Evolutionary conservation across 495 filamentous ascomycete species (phyloP).

Genomic region (Podospora sp.): DNA sequence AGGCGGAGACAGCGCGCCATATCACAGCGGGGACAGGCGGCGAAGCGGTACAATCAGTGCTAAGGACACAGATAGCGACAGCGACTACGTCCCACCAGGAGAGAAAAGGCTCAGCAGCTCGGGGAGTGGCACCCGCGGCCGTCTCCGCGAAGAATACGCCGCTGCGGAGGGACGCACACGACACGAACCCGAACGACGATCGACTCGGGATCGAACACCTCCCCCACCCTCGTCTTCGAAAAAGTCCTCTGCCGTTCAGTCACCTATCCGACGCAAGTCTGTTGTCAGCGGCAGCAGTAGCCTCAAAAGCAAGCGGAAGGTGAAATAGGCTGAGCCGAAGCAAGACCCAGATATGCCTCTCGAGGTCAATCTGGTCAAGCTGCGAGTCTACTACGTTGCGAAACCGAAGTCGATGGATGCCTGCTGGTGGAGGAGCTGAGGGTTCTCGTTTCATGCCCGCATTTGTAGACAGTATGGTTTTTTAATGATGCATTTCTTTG

Average conservation of each 20-base stretch:
- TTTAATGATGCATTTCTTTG: constrained; percentile 29
- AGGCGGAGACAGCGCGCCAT: constrained; percentile 34
- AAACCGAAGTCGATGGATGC: neutral
- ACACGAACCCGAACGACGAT: constrained; percentile 27
- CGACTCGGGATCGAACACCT: constrained; percentile 28
- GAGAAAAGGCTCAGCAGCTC: constrained; percentile 13
- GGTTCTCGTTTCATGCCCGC: constrained; percentile 6
- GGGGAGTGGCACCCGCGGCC: constrained; percentile 15
- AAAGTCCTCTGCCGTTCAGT: constrained; percentile 28
- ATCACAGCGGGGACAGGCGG: constrained; percentile 29
- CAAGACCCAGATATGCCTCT: neutral
- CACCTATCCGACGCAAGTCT: constrained; percentile 36
- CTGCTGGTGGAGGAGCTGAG: neutral
- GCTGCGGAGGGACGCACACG: constrained; percentile 32
- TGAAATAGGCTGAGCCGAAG: constrained; percentile 20
- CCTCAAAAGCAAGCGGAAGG: constrained; percentile 34
- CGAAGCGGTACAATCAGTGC: constrained; percentile 19
- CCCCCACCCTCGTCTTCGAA: constrained; percentile 22
- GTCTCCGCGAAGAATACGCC: constrained; percentile 15
- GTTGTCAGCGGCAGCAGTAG: constrained; percentile 18
- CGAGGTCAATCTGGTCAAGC: neutral
- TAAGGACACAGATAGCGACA: constrained; percentile 1
- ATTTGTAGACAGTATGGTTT: constrained; percentile 31
- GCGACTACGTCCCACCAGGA: constrained; percentile 6
- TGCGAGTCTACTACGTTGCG: neutral